Evolutionary conservation across 23 red algal genomes (phyloP), one percentile per base, ranked within the genome.

Genomic region (Gracilaria domingensis): DNA sequence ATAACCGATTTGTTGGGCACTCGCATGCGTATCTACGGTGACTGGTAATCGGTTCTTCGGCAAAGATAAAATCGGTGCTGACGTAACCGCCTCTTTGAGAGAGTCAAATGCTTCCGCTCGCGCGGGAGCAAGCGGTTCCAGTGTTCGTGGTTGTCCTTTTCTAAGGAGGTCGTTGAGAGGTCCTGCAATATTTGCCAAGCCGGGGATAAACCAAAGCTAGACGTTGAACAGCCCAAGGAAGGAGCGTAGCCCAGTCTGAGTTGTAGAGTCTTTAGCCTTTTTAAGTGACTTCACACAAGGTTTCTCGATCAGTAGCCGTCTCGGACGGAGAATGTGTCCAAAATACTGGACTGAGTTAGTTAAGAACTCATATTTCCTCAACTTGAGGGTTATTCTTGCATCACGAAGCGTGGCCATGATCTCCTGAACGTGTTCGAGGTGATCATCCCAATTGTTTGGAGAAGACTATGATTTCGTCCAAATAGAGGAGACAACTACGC

Each of bases 281-380:
- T 16, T 71, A 26, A 71, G 66, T 16, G 66, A 71, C 25, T 29
- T 71, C 12, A 71, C 30, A 36, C 8, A 7, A 35, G 66, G 12
- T 39, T 71, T 3, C 66, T 71, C 66, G 66, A 71, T 71, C 25
- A 71, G 7, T 34, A 80, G 37, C 25, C 17, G 75, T 80, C 75
- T 25, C 7, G 75, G 75, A 51, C 16, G 42, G 8, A 80, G 50
- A 23, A 80, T 48, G 32, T 80, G 75, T 5, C 75, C 75, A 24
- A 80, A 25, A 51, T 80, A 80, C 30, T 80, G 50, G 37, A 51
- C 29, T 14, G 23, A 50, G 2, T 55, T 20, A 20, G 75, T 80
- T 5, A 80, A 80, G 50, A 51, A 80, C 20, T 80, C 75, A 7
- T 38, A 80, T 23, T 80, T 80, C 11, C 5, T 80, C 28, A 80